These are phyloP conservation scores for Coemansia sp. DNA, from an alignment of 192 early-diverging fungal genomes.

Conservation along the genomic window DNA sequence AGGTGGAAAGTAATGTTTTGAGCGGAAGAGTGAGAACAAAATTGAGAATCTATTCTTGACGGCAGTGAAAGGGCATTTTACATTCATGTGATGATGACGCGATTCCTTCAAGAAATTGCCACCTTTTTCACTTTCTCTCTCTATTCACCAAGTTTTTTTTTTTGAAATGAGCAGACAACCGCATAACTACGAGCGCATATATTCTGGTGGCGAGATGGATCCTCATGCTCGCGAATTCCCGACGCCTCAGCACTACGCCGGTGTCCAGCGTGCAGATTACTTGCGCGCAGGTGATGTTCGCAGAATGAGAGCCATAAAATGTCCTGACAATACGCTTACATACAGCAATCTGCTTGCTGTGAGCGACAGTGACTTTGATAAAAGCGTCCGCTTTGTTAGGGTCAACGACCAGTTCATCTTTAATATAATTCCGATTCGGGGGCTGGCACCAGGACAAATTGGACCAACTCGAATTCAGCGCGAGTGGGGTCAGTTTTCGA, in stretches of 20 bases:
- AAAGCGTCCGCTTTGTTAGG: conserved; percentile 64
- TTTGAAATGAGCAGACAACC: conserved; percentile 29
- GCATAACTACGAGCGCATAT: conserved; percentile 42
- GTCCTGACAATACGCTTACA: conserved; percentile 50
- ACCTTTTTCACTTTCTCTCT: background rate
- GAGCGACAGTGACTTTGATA: conserved; percentile 68
- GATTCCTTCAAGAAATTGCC: background rate
- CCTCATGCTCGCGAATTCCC: conserved; percentile 23
- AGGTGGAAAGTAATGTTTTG: too few relatives aligned
- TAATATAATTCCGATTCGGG: conserved; percentile 54
- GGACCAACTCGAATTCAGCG: conserved; percentile 45
- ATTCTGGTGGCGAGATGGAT: conserved; percentile 43
- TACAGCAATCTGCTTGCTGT: conserved; percentile 80
- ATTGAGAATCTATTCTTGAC: background rate
- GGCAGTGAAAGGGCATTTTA: too few relatives aligned
- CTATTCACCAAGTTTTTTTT: background rate
- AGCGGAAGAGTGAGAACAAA: background rate
- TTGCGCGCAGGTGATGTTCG: conserved; percentile 26
- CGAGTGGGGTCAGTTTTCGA: conserved; percentile 54
- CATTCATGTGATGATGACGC: too few relatives aligned
- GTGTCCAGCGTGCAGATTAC: conserved; percentile 1
- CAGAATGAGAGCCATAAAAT: conserved; percentile 46
- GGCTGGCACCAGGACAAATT: conserved; percentile 22
- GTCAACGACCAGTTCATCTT: conserved; percentile 82
- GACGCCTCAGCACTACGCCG: conserved; percentile 2